Evolutionary conservation across 2,329 filamentous ascomycete genomes (phyloP), one percentile per base, ranked within the genome.

Genomic region (Zalaria sp.): DNA sequence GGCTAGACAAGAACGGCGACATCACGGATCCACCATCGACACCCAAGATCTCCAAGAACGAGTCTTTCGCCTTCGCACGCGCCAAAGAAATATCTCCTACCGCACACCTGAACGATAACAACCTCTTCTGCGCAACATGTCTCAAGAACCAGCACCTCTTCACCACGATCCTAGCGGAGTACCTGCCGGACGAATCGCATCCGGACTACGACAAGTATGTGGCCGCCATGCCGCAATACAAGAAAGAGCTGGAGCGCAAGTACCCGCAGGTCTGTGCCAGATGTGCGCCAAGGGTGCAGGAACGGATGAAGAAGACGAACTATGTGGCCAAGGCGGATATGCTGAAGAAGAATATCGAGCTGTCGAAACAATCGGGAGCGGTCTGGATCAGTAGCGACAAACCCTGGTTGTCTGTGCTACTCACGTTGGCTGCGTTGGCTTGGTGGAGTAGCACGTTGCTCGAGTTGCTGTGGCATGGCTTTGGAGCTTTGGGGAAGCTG

Each of bases 231-330:
- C 80, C 79, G 48, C 69, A 71, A 31, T 93, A 83, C 58, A 79
- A 80, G 46, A 71, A 69, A 46, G 71, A 79, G 40, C 69, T 95
- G 11, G 88, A 95, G 63, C 69, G 77, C 52, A 75, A 82, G 39
- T 96, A 95, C 56, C 91, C 91, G 0, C 86, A 91, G 55, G 81
- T 94, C 44, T 98, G 91, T 64, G 73, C 73, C 47, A 68, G 76
- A 37, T 98, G 91, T 60, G 81, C 83, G 48, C 81, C 79, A 4
- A 75, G 69, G 46, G 88, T 89, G 25, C 75, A 81, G 47, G 66
- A 72, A 31, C 73, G 78, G 46, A 77, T 95, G 40, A 71, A 75
- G 25, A 69, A 77, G 49, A 78, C 84, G 0, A 80, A 76, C 5
- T 93, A 93, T 56, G 81, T 79, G 28, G 87, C 87, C 27, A 84